Conservation (phyloP, 805 yeast species). For the Ogataea kodamae region DNA sequence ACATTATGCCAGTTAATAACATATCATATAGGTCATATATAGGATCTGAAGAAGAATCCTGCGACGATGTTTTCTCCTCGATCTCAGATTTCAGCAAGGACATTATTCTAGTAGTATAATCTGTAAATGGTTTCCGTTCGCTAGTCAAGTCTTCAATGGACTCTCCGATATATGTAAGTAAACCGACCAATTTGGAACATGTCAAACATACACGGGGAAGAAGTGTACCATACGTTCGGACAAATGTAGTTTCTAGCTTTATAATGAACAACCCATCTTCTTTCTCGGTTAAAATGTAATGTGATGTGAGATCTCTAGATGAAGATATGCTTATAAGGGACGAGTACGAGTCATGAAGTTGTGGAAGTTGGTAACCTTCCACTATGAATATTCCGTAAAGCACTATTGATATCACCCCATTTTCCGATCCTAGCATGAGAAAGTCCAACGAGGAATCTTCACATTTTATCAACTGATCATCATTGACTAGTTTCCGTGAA, state of each 20-base stretch:
- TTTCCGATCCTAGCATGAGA: constrained; percentile 27
- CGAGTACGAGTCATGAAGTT: constrained; percentile 14
- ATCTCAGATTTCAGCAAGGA: constrained; percentile 37
- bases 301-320: constrained; percentile 22
- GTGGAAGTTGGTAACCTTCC: constrained; percentile 24
- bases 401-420: constrained; percentile 24
- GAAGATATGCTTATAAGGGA: constrained; percentile 20
- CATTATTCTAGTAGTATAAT: constrained; percentile 35
- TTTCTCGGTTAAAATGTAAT: constrained; percentile 25
- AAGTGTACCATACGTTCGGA: constrained; percentile 25
- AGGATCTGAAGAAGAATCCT: constrained; percentile 25
- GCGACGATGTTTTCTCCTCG: constrained; percentile 16
- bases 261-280: constrained; percentile 19
- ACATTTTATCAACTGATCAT: constrained; percentile 22
- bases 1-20: constrained; percentile 52
- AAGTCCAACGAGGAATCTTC: constrained; percentile 28
- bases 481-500: constrained; percentile 21
- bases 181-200: constrained; percentile 36
- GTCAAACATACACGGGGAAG: constrained; percentile 33
- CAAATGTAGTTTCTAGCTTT: constrained; percentile 29
- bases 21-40: constrained; percentile 43
- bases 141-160: constrained; percentile 27
- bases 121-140: constrained; percentile 37
- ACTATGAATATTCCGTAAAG: constrained; percentile 35
- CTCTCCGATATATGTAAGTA: constrained; percentile 35